Base-by-base conservation (phyloP, 2,329 filamentous ascomycete species). In the Knufia fluminis region DNA sequence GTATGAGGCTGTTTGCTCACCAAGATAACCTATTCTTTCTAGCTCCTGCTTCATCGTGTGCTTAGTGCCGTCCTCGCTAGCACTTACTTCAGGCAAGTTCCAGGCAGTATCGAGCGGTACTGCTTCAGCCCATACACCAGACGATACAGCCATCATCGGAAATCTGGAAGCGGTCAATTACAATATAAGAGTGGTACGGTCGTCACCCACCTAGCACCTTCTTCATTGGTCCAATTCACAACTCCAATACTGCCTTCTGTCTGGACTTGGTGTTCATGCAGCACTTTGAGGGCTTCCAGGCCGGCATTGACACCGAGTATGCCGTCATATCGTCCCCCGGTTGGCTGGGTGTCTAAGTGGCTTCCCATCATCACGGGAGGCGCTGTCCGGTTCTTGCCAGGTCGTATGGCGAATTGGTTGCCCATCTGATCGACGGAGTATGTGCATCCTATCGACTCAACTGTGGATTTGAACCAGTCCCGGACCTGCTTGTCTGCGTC, bases 221-320 rank as follows among this genome's bases (percentile, higher is more conserved):
- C 87, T 68, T 46, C 48, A 42, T 86, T 86, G 2, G 83, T 89
- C 83, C 83, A 87, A 60, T 89, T 87, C 2, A 90, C 79, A 1
- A 89, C 78, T 1, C 84, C 85, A 0, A 90, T 74, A 1, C 82
- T 82, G 33, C 79, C 84, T 39, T 83, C 76, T 0, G 86, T 90
- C 60, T 84, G 75, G 1, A 84, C 70, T 19, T 76, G 70, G 53
- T 82, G 76, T 16, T 90, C 85, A 3, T 81, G 73, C 39, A 94
- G 68, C 0, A 80, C 75, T 52, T 74, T 77, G 12, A 92, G 68
- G 63, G 85, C 81, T 66, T 92, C 86, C 0, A 92, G 71, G 0
- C 81, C 86, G 1, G 85, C 79, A 20, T 78, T 73, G 3, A 92
- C 76, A 6, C 86, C 86, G 0, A 92, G 66, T 26, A 91, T 87